Evolutionary conservation across 805 yeast genomes (phyloP).

Genomic region (Nakazawaea ambrosiae): DNA sequence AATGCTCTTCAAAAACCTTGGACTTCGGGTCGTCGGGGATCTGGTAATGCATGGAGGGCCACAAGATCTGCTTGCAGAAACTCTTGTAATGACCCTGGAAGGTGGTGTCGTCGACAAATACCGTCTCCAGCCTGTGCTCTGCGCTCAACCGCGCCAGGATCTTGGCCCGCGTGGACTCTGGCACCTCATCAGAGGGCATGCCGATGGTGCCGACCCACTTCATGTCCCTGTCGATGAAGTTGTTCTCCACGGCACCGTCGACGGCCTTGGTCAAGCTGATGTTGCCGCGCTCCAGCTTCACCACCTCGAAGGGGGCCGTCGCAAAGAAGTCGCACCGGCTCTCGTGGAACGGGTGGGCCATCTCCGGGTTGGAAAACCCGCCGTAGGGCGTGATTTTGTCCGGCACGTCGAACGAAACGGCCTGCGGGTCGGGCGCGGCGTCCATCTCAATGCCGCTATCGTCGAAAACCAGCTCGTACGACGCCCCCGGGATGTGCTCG

Average conservation of each 20-base stretch:
- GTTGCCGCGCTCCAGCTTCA: conserved; percentile 68
- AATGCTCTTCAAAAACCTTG: conserved; percentile 91
- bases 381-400: conserved; percentile 57
- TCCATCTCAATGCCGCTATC: conserved; percentile 8
- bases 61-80: conserved; percentile 87
- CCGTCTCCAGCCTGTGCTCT: conserved; percentile 55
- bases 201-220: conserved; percentile 91
- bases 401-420: neutral
- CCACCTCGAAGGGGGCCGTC: conserved; percentile 68
- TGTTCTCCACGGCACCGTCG: conserved; percentile 42
- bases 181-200: conserved; percentile 81
- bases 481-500: neutral
- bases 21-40: conserved; percentile 93
- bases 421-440: neutral
- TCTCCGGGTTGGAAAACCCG: conserved; percentile 61
- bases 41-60: conserved; percentile 94
- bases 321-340: conserved; percentile 36
- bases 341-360: conserved; percentile 18
- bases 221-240: conserved; percentile 23
- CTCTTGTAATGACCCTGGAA: conserved; percentile 88
- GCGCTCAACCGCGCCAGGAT: conserved; percentile 41
- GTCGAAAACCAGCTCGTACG: conserved; percentile 8
- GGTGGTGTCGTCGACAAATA: conserved; percentile 68
- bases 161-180: conserved; percentile 42
- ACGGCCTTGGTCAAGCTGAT: conserved; percentile 87